A percentile compares a stretch with the other conserved stretches of the same genome.
Evolutionary conservation across 176 grass and related monocot species (phyloP).

Genomic region (Carex littledalei): DNA sequence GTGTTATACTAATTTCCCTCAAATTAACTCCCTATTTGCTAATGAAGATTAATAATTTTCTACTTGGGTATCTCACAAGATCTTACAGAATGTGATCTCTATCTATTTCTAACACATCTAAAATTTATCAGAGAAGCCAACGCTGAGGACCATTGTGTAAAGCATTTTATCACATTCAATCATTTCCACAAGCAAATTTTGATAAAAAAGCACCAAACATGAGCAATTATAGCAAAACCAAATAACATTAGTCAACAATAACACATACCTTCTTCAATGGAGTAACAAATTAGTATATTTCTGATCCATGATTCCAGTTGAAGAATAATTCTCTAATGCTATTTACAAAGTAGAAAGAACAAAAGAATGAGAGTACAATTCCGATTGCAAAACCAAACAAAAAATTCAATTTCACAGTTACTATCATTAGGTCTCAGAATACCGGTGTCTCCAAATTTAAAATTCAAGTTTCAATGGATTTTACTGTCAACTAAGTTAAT

Average conservation of each 20-base stretch:
- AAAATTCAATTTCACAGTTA: neutral
- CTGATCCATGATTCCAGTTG: neutral
- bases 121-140: neutral
- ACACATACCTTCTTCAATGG: neutral
- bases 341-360: neutral
- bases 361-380: neutral
- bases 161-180: neutral
- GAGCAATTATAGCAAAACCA: neutral
- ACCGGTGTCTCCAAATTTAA: neutral
- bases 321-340: neutral
- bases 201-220: neutral
- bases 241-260: neutral
- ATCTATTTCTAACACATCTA: neutral
- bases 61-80: neutral
- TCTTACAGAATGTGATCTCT: neutral
- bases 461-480: neutral
- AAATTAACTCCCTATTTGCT: neutral
- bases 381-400: neutral
- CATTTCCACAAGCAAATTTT: neutral
- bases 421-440: neutral
- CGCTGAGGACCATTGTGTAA: neutral
- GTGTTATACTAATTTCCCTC: neutral
- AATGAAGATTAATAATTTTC: neutral
- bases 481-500: neutral
- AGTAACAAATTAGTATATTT: neutral